Base-by-base conservation (phyloP, 768 basidiomycete genomes). In the Serendipita vermifera region DNA sequence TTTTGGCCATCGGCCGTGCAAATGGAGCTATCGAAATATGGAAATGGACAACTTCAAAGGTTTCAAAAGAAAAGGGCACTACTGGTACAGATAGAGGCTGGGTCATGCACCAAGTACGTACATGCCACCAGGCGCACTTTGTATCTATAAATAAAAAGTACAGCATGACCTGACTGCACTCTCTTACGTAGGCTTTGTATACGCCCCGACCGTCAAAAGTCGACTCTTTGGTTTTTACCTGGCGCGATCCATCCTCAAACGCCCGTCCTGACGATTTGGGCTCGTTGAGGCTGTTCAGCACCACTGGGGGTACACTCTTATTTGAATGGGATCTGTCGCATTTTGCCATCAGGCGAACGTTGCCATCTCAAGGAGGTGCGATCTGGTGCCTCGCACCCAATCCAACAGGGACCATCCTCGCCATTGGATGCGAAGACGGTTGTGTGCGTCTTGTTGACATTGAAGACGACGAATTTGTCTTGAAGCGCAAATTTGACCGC, bases 361-460 rank as follows among this genome's bases (percentile, higher is more conserved):
- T 89, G 38, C 69, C 75, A 63, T 86, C 89, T 15, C 84, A 91
- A 69, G 88, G 85, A 9, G 93, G 93, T 4, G 81, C 93, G 7
- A 85, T 98, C 59, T 99, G 93, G 89, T 86, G 86, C 55, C 77
- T 97, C 59, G 76, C 91, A n/a, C 80, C 79, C 3, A 92, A 93
- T 61, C 83, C 87, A 7, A 75, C 83, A 2, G 87, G 83, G 2
- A 85, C 79, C 54, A 67, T 81, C 3, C 81, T 99, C 55, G 93
- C 92, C 17, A 72, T 98, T 22, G 90, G 90, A 3, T 97, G 92
- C 63, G 90, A 94, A 69, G 92, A 96, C 65, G 90, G 90, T 57
- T 81, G 85, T 32, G 78, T 99, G 59, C 85, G 89, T 40, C 74
- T 98, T 33, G 71, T 98, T 32, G 85, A 87, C 38, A 75, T 97